Base-by-base conservation (phyloP, 106 monocot species). In the Ottelia alismoides region DNA sequence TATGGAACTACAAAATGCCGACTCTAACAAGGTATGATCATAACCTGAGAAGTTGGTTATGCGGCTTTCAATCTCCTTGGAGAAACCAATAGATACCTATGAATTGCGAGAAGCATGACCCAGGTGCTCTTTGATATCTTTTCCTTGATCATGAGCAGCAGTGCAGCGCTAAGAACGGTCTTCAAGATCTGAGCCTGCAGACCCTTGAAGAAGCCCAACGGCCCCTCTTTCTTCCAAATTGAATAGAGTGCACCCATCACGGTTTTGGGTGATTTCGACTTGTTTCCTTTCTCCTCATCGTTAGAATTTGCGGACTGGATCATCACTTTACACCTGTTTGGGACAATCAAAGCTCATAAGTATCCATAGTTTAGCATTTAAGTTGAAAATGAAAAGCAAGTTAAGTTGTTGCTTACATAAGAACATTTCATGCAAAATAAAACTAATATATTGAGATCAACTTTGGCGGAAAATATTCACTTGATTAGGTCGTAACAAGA, bases 91-190 rank as follows among this genome's bases (percentile, higher is more conserved):
- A 89, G 53, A 64, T 76, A 76, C 45, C 76, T 70, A 18, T 68
- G 67, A 47, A 96, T 57, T 21, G 89, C 96, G 48, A 89, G 88
- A 74, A 96, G 57, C 0, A 76, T 51, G 30, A 96, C 60, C 96
- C 96, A 96, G 3, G 88, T 85, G 31, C 63, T 76, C 47, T 56
- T 84, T 30, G 88, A 70, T 60, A 96, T 82, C 61, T 89, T 88
- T 65, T 96, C 96, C 72, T 96, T 96, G 27, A 96, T 89, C 96
- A 96, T 96, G 51, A 96, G 65, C 62, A 96, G 67, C 65, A 96
- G 62, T 7, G 96, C 96, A 31, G 96, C 88, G 55, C 88, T 89
- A 30, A 96, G 50, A 31, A 96, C 96, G 7, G 88, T 89, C 66
- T 96, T 96, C 69, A 96, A 26, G 43, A 96, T 96, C 67, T 96